Evolutionary conservation across 768 basidiomycete species (phyloP), one percentile per base, ranked within the genome.

Genomic region (Coprinellus micaceus): DNA sequence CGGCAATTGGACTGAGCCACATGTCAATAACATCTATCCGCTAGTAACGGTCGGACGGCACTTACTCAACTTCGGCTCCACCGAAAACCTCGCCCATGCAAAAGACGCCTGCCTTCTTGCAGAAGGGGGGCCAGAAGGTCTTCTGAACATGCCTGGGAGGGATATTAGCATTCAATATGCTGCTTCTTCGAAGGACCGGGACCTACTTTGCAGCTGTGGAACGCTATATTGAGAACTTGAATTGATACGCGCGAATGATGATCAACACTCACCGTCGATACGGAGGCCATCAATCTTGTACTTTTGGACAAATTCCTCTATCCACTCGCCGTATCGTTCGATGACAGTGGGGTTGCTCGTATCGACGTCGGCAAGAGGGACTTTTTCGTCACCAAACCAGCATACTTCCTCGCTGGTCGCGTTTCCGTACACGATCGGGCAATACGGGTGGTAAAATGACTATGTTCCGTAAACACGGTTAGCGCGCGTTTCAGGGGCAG

Each of bases 241-340:
- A 58, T 19, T 53, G 17, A 26, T 26, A 46, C 45, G 4, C 45
- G 26, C 12, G 21, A 39, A 44, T 19, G 25, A 43, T 3, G 53
- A 36, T 25, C 30, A 17, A n/a, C n/a, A 60, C 71, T 54, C 60
- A 76, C 76, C 89, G 66, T 94, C 92, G 66, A 94, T 88, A 48
- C 92, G 85, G 56, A 95, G 81, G n/a, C 91, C 89, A 67, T 94
- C 92, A 58, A 95, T 85, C 26, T 72, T 72, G 67, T 88, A 93
- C 58, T 85, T 83, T 54, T 80, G 59, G 28, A 94, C 86, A 17
- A 94, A 74, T 29, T 78, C 69, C 37, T 73, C 68, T 61, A 94
- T 83, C 92, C 91, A 94, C 6, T 71, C 65, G 25, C 82, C 79
- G 69, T 87, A 93, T 33, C 74, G 76, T 10, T 77, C 72, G 29